phyloP scores from a whole-genome alignment of 2,329 filamentous ascomycete genomes.

The Hymenoscyphus fructigenus region DNA sequence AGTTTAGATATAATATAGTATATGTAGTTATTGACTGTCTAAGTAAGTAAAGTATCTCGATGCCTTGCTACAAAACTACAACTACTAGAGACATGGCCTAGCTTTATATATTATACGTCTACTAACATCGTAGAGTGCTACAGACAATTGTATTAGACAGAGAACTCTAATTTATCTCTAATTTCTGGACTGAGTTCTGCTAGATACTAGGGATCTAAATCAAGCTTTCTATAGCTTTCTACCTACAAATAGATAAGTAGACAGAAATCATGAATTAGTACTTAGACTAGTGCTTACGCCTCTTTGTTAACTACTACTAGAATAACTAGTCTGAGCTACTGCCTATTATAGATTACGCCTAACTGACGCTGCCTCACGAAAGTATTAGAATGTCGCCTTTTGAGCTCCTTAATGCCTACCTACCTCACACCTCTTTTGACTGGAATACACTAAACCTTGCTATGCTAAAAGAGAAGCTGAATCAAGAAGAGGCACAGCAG shows the following conservation, averaged over 20 bases:
- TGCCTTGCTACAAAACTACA: not conserved
- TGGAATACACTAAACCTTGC: too few species aligned
- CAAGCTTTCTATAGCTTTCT: too few species aligned
- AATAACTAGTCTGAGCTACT: conserved; percentile 24
- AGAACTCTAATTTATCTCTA: too few species aligned
- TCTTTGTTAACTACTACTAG: conserved; percentile 25
- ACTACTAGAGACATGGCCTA: not conserved
- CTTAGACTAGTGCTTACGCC: conserved; percentile 16
- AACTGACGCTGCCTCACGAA: conserved; percentile 8
- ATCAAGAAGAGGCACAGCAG: too few species aligned
- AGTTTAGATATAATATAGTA: not conserved
- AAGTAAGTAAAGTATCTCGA: not conserved
- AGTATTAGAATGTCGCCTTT: conserved; percentile 9
- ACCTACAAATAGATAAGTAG: too few species aligned
- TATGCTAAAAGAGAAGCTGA: not conserved
- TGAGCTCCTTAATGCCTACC: too few species aligned
- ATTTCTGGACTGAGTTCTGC: too few species aligned
- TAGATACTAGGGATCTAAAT: too few species aligned
- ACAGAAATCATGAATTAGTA: not conserved
- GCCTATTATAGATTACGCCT: conserved; percentile 19
- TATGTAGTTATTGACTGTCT: not conserved
- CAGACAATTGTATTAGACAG: not conserved
- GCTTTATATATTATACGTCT: not conserved
- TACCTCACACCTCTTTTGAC: not conserved
- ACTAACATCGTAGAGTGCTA: not conserved